Base-by-base conservation (phyloP, 257 asterid species). In the Solanum sitiens region DNA sequence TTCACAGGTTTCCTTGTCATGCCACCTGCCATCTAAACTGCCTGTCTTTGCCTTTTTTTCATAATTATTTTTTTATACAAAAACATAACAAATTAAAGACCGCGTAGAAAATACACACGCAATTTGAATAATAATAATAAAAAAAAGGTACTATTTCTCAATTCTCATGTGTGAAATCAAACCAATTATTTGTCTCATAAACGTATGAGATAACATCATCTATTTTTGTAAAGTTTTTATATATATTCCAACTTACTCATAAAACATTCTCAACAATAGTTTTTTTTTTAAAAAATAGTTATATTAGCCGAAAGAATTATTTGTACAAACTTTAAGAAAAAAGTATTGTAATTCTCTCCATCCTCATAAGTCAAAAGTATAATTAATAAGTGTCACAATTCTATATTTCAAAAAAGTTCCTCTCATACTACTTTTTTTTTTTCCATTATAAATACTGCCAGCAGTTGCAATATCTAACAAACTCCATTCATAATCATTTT, bases 221-320 rank as follows among this genome's bases (percentile, higher is more conserved):
- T 56, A 56, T 56, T 11, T 18, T 4, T 56, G 65, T 56, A 56
- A 18, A 56, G 65, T 44, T 11, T 44, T 9, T 44, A 44, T 44
- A 44, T 44, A 11, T 44, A 45, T 89, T 83, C 90, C 75, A 86
- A 79, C 67, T 50, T 50, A 75, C 37, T 86, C 73, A 87, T 39
- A 53, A 85, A 88, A 90, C 83, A 85, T 90, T 90, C 91, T 88
- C 89, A 86, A 37, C 68, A 86, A 71, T 88, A 89, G 86, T 14
- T 35, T 32, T 13, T 15, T 16, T 53, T 53, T 53, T 16, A 53
- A 32, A 14, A 79, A 72, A 86, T 75, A 25, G n/a, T 77, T 44
- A 13, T 44, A 44, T 80, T 80, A 80, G 68, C 85, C 44, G 85
- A 80, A 80, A 80, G 85, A 80, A 9, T 47, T 80, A 56, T 56